phyloP scores from a whole-genome alignment of 345 rosid genomes.

The Xanthoceras sorbifolium region DNA sequence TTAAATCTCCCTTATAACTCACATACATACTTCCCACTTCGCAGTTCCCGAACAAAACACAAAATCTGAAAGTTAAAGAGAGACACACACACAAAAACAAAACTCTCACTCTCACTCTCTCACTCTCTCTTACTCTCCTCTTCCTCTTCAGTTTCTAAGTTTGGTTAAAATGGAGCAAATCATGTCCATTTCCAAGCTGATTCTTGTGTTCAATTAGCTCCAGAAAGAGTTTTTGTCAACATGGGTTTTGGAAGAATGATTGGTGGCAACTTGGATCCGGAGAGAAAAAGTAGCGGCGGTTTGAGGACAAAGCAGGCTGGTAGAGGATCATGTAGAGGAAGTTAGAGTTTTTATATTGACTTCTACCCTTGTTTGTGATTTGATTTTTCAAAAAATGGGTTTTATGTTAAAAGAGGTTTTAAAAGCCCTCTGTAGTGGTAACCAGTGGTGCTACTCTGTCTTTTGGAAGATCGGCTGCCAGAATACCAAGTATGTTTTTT shows the following conservation, averaged over 20 bases:
- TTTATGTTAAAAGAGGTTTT: constrained; percentile 71
- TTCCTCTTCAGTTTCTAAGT: no score
- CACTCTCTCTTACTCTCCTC: not conserved
- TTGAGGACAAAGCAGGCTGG: constrained; percentile 96
- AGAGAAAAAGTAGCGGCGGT: constrained; percentile 91
- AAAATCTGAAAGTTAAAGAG: constrained; percentile 23
- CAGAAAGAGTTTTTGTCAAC: constrained; percentile 18
- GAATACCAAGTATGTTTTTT: constrained; percentile 64
- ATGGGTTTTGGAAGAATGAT: constrained; percentile 73
- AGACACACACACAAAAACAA: constrained; percentile 6
- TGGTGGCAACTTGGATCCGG: constrained; percentile 83
- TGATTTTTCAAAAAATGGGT: constrained; percentile 52
- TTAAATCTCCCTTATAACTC: not conserved
- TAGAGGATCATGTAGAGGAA: constrained; percentile 97
- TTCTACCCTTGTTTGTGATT: constrained; percentile 15
- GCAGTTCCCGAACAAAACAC: not conserved
- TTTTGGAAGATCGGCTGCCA: constrained; percentile 97
- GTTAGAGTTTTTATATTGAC: constrained; percentile 56
- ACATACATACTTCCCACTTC: not conserved
- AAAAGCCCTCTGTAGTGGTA: constrained; percentile 68
- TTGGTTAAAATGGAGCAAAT: not conserved
- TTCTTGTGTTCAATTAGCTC: not conserved
- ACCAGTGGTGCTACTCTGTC: constrained; percentile 89
- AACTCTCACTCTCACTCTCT: not conserved
- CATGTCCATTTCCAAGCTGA: not conserved